Evolutionary conservation across 108 stramenopile genomes (phyloP).

Genomic region (Nitzschia palea): DNA sequence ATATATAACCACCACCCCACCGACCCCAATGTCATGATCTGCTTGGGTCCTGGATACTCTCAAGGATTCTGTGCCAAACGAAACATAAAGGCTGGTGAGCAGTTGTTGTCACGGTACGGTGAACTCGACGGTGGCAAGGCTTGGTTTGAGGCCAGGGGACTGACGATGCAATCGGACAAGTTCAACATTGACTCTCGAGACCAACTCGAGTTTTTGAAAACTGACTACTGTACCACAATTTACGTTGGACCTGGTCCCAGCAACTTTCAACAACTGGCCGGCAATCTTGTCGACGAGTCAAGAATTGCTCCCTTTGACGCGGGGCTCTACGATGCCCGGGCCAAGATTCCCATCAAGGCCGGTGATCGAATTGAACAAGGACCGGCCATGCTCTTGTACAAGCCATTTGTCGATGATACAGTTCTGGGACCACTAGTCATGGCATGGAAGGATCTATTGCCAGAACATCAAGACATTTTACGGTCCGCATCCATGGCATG

Average conservation of each 20-base stretch:
- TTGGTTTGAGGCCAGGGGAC: slow-evolving; percentile 36
- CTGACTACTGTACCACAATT: slow-evolving; percentile 37
- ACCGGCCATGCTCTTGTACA: slow-evolving; percentile 27
- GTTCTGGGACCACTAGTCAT: slow-evolving; percentile 30
- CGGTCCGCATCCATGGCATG: neutral
- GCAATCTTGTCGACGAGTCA: slow-evolving; percentile 14
- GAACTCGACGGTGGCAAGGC: slow-evolving; percentile 16
- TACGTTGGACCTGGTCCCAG: slow-evolving; percentile 22
- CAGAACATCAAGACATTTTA: slow-evolving; percentile 18
- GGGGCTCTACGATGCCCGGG: slow-evolving; percentile 33
- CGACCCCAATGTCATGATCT: neutral
- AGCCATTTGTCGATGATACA: slow-evolving; percentile 15
- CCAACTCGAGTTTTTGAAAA: slow-evolving; percentile 11
- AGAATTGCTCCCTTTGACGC: slow-evolving; percentile 34
- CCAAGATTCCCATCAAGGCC: slow-evolving; percentile 19
- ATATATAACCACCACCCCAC: slow-evolving; percentile 43
- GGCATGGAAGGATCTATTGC: slow-evolving; percentile 32
- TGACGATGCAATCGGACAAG: slow-evolving; percentile 8
- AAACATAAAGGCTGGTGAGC: slow-evolving; percentile 29
- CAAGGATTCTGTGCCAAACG: neutral
- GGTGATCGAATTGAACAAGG: slow-evolving; percentile 38
- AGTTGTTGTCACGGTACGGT: slow-evolving; percentile 34
- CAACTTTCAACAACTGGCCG: slow-evolving; percentile 1
- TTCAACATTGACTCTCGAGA: neutral
- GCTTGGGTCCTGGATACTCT: slow-evolving; percentile 4